Evolutionary conservation across 257 asterid species (phyloP).

Genomic region (Solanum appendiculatum): DNA sequence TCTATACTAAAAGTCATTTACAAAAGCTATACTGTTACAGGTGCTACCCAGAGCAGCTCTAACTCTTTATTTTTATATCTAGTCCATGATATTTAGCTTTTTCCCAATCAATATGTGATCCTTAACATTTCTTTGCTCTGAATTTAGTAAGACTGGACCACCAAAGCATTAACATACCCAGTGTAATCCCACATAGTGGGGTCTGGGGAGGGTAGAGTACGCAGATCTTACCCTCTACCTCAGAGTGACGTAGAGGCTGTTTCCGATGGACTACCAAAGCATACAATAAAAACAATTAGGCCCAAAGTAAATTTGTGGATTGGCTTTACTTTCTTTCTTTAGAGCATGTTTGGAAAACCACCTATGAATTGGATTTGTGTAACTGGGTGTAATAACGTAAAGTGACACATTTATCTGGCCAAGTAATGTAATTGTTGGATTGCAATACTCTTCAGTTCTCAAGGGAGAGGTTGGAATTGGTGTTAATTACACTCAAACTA

Average conservation of each 20-base stretch:
- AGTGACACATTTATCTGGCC: neutral
- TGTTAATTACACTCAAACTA: neutral
- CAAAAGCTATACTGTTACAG: neutral
- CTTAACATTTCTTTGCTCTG: neutral
- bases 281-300: neutral
- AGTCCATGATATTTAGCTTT: neutral
- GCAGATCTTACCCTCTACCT: no score
- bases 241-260: no score
- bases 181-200: no score
- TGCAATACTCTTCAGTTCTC: neutral
- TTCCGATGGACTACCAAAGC: neutral
- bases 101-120: neutral
- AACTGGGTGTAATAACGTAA: neutral
- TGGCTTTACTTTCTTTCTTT: neutral
- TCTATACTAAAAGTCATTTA: neutral
- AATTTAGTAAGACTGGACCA: neutral
- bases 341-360: neutral
- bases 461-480: neutral
- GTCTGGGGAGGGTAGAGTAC: no score
- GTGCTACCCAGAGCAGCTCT: neutral
- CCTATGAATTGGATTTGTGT: neutral
- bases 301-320: neutral
- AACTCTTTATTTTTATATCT: neutral
- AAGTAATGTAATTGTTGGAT: neutral
- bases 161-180: no score